Evolutionary conservation across 129 eudicot species (phyloP).

Genomic region (Lactuca sativa): DNA sequence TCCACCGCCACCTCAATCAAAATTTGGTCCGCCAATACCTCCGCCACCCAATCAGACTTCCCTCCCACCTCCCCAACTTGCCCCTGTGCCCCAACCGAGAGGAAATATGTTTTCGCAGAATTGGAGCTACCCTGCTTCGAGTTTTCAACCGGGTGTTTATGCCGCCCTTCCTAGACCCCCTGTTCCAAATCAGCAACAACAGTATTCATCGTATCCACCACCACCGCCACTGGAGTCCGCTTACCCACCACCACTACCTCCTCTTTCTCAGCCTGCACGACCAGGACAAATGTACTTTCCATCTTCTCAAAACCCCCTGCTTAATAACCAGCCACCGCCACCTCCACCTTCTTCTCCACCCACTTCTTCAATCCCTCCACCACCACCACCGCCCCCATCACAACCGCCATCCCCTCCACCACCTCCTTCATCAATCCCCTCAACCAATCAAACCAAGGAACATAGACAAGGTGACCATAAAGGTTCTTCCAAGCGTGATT

Average conservation of each 20-base stretch:
- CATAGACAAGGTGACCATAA: slow-evolving; percentile 36
- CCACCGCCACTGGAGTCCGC: slow-evolving; percentile 47
- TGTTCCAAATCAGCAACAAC: slow-evolving; percentile 56
- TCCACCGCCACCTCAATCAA: slow-evolving; percentile 66
- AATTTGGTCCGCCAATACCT: slow-evolving; percentile 52
- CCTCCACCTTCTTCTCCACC: slow-evolving; percentile 53
- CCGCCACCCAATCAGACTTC: slow-evolving; percentile 54
- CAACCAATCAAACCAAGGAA: slow-evolving; percentile 33
- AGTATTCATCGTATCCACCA: slow-evolving; percentile 33
- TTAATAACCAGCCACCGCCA: slow-evolving; percentile 45
- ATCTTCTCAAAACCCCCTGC: slow-evolving; percentile 62
- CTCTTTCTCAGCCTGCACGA: slow-evolving; percentile 43
- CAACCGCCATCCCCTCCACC: slow-evolving; percentile 67
- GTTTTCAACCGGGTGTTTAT: slow-evolving; percentile 38
- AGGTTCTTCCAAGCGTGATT: slow-evolving; percentile 23
- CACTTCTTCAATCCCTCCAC: slow-evolving; percentile 42
- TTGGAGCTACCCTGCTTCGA: slow-evolving; percentile 52
- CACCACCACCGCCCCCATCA: slow-evolving; percentile 47
- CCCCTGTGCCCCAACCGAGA: slow-evolving; percentile 40
- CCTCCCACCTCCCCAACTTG: slow-evolving; percentile 42
- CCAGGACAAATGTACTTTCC: slow-evolving; percentile 55
- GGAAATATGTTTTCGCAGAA: slow-evolving; percentile 60
- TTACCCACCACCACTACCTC: slow-evolving; percentile 59
- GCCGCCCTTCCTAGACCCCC: slow-evolving; percentile 40
- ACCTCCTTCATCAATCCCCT: slow-evolving; percentile 45